Percentiles rank a stretch among this genome's conserved stretches.
Evolutionary conservation across 1,139 yeast genomes (phyloP).

Genomic region (Geotrichum histeridarum): DNA sequence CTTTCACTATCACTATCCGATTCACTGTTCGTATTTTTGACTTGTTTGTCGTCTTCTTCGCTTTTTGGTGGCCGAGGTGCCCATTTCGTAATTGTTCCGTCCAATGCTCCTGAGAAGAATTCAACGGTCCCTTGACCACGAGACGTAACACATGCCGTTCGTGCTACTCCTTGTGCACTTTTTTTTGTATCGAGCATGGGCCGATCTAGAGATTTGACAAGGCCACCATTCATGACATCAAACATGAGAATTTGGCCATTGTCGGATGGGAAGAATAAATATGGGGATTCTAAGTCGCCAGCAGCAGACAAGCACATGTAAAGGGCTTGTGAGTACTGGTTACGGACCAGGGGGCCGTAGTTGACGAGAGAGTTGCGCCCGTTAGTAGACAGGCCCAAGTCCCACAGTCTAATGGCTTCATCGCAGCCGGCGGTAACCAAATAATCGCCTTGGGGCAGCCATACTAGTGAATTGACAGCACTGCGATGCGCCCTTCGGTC

Average conservation of each 20-base stretch:
- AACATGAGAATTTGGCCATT: constrained; percentile 70
- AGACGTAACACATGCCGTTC: constrained; percentile 50
- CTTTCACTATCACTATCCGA: constrained; percentile 10
- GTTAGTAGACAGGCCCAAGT: constrained; percentile 36
- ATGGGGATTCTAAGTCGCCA: constrained; percentile 37
- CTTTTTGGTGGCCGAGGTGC: constrained; percentile 2
- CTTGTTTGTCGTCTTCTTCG: not conserved
- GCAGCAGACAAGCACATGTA: constrained; percentile 41
- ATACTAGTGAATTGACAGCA: constrained; percentile 66
- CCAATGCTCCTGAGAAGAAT: constrained; percentile 35
- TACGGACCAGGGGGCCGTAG: constrained; percentile 73
- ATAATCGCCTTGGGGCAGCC: constrained; percentile 60
- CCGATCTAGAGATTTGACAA: constrained; percentile 49
- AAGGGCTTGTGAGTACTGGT: constrained; percentile 46
- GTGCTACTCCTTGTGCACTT: constrained; percentile 15
- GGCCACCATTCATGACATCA: constrained; percentile 58
- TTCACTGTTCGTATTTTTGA: not conserved
- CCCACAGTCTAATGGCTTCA: constrained; percentile 74
- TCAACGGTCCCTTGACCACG: constrained; percentile 40
- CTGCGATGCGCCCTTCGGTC: constrained; percentile 53
- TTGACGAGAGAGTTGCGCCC: constrained; percentile 44
- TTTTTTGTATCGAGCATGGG: constrained; percentile 25
- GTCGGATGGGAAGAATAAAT: constrained; percentile 69
- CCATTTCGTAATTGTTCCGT: constrained; percentile 37
- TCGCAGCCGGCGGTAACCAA: constrained; percentile 68